Base-by-base conservation (phyloP, 345 rosid genomes). In the Gynandropsis gynandra region DNA sequence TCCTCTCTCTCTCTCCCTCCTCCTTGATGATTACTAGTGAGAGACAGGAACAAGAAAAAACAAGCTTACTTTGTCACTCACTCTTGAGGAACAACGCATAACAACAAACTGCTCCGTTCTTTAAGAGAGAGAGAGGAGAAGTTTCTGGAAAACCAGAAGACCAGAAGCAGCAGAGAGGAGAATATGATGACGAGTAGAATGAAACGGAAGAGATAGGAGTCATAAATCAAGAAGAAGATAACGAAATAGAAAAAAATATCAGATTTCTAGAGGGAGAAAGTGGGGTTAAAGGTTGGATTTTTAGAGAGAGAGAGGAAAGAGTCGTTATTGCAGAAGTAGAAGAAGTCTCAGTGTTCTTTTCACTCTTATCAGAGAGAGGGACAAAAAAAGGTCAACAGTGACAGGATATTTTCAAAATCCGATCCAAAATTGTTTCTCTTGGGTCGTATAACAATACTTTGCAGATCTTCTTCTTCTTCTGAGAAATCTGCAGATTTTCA, bases 41-140 rank as follows among this genome's bases (percentile, higher is more conserved):
- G 70, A 66, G 70, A 65, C 65, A 59, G 49, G 35, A 59, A 66
- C 46, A 59, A 47, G 56, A 52, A 37, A 59, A 66, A 53, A 46
- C 60, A 47, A 65, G 52, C 45, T 39, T 5, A 24, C 29, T 24
- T 24, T 24, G 29, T 24, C 29, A 2, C 29, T 24, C 2, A 24
- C 29, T 5, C 29, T 24, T 24, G 54, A 58, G 47, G 39, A 65
- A 58, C 43, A 37, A 53, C 47, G 21, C 59, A 52, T 32, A 58
- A 58, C 59, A 31, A 24, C 18, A 12, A 16, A 62, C 11, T 9
- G 10, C 12, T 48, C 1, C 10, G 34, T 58, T 53, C 47, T 40
- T 7, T 52, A 13, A 8, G 27, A 19, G 37, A 32, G 53, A 24
- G 32, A 58, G 38, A 52, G 47, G 40, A 33, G 60, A 24, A 24